Conservation (phyloP, 768 basidiomycete genomes). For the Tremella mesenterica region DNA sequence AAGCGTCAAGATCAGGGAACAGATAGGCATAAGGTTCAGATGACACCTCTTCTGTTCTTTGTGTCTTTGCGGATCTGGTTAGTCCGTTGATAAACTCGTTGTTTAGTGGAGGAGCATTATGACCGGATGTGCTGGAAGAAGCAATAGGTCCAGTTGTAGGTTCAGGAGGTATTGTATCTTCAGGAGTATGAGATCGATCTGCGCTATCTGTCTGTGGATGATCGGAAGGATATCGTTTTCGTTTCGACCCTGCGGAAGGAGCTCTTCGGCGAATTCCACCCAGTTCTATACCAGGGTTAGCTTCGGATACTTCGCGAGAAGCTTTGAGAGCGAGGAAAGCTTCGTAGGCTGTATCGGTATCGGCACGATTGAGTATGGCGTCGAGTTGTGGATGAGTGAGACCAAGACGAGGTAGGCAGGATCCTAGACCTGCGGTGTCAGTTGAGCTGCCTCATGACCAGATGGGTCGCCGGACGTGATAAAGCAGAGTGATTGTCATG, state of each 20-base stretch:
- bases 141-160: not conserved
- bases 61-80: not conserved
- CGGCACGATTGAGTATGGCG: constrained; percentile 69
- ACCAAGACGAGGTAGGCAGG: constrained; percentile 41
- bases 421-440: constrained; percentile 41
- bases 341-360: constrained; percentile 90
- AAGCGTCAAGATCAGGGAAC: constrained; percentile 27
- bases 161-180: not conserved
- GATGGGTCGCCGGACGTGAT: not conserved
- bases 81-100: not conserved
- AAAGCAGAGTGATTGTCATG: not conserved
- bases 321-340: constrained; percentile 66
- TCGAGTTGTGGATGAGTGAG: constrained; percentile 57
- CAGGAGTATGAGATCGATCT: not conserved
- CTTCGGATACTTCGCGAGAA: constrained; percentile 33
- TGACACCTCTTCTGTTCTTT: no score
- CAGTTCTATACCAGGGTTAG: constrained; percentile 28
- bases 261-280: constrained; percentile 15
- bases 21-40: constrained; percentile 24
- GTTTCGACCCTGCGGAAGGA: constrained; percentile 8
- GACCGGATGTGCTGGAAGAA: not conserved
- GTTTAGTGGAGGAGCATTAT: not conserved
- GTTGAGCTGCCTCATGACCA: no score
- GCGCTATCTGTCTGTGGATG: constrained; percentile 8
- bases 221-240: no score